These are phyloP conservation scores for Kazachstania africana DNA, from an alignment of 805 yeast species.

Conservation along the genomic window DNA sequence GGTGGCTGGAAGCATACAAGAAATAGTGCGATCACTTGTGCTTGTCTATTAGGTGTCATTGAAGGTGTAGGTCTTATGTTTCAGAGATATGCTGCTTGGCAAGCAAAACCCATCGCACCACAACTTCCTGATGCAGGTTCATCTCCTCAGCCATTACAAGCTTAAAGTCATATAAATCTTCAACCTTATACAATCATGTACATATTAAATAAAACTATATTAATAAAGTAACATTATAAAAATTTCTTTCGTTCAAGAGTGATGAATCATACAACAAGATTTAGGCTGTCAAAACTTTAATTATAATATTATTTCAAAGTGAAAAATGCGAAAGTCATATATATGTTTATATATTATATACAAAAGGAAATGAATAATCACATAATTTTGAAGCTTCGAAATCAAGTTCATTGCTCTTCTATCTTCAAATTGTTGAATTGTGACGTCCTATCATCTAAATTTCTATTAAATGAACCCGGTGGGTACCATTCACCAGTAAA, in stretches of 20 bases:
- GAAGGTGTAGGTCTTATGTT: conserved; percentile 98
- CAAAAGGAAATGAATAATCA: background rate
- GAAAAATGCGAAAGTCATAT: background rate
- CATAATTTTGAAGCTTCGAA: too few relatives aligned
- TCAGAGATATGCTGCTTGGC: conserved; percentile 80
- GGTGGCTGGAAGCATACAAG: conserved; percentile 98
- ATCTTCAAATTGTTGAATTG: conserved; percentile 2
- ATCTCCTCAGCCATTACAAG: conserved; percentile 26
- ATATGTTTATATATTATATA: background rate
- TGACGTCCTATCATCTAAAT: conserved; percentile 2
- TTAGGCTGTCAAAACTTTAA: too few relatives aligned
- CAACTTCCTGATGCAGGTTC: conserved; percentile 36
- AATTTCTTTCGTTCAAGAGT: too few relatives aligned
- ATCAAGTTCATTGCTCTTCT: conserved; percentile 1
- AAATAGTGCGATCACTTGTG: conserved; percentile 95
- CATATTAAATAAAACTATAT: background rate
- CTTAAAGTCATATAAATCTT: background rate
- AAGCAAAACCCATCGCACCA: conserved; percentile 60
- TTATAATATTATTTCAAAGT: background rate
- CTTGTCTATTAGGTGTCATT: conserved; percentile 87
- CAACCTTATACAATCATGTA: background rate
- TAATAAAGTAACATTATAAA: background rate
- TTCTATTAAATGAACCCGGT: conserved; percentile 27
- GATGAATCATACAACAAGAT: too few relatives aligned
- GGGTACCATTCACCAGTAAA: conserved; percentile 46